phyloP scores from a whole-genome alignment of 2,329 filamentous ascomycete species.

The Scedosporium dehoogii region DNA sequence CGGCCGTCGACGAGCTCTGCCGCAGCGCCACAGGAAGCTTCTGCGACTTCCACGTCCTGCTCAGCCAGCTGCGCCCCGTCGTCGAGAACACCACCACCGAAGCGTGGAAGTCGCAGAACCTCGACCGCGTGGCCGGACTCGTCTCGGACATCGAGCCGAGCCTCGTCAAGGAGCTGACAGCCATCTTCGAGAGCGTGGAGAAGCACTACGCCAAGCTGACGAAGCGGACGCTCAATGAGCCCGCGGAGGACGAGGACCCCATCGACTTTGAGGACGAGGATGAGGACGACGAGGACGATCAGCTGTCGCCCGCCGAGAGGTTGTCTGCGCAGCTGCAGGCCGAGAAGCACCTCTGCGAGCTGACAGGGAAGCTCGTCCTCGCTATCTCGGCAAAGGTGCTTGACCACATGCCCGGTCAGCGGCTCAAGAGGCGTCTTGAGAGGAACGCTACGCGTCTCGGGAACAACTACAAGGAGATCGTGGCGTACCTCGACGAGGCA shows the following conservation, averaged over 20 bases:
- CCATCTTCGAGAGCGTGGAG: slow-evolving; percentile 70
- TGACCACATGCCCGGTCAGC: slow-evolving; percentile 52
- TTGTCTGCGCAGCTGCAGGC: slow-evolving; percentile 60
- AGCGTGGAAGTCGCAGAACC: slow-evolving; percentile 19
- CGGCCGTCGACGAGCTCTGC: slow-evolving; percentile 67
- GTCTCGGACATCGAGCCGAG: slow-evolving; percentile 59
- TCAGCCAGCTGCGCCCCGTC: slow-evolving; percentile 57
- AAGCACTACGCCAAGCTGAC: slow-evolving; percentile 64
- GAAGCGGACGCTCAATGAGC: slow-evolving; percentile 51
- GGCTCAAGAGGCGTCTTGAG: slow-evolving; percentile 60
- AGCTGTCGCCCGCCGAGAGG: slow-evolving; percentile 42
- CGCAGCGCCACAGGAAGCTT: slow-evolving; percentile 65
- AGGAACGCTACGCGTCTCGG: slow-evolving; percentile 76
- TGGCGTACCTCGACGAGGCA: slow-evolving; percentile 67
- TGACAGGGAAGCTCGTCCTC: slow-evolving; percentile 76
- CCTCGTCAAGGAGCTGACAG: slow-evolving; percentile 57
- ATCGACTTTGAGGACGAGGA: slow-evolving; percentile 51
- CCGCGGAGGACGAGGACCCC: slow-evolving; percentile 64
- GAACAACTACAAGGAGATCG: slow-evolving; percentile 73
- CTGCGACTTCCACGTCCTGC: slow-evolving; percentile 73
- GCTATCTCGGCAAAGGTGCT: slow-evolving; percentile 67
- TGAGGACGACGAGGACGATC: slow-evolving; percentile 42
- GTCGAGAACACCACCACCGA: slow-evolving; percentile 25
- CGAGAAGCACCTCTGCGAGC: slow-evolving; percentile 76
- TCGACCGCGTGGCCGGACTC: slow-evolving; percentile 39